Base-by-base conservation (phyloP, 371 early-diverging fungal genomes). In the Polyrhizophydium stewartii region DNA sequence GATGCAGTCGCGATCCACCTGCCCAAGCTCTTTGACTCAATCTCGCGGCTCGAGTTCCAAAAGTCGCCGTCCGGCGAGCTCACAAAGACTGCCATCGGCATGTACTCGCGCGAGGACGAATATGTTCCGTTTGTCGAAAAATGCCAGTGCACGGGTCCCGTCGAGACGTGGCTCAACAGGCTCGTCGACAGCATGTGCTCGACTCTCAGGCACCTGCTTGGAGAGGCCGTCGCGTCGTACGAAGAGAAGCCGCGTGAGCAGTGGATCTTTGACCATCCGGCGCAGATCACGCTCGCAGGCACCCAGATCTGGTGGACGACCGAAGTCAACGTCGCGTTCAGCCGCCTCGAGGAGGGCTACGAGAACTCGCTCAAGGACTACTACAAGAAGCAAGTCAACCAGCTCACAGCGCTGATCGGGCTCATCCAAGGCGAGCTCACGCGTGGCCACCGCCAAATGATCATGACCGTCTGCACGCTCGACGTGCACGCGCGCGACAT, bases 161-260 rank as follows among this genome's bases (percentile, higher is more conserved):
- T 85, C 16, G 85, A 85, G 67, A 78, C 77, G 19, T 85, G 85
- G 85, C 69, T 85, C 35, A 84, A 84, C 62, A 68, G 81, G 12
- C 63, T 85, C 1, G 79, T 79, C 27, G 77, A 77, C 56, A 61
- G 60, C 22, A 85, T 85, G 85, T 47, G 83, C 43, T 66, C 55
- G 51, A 81, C 84, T 12, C 66, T 85, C 35, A 60, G 73, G 50
- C 68, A 74, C 3, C 49, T 75, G 45, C 68, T 85, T 6, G 76
- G 77, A 1, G 85, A 85, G 41, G 80, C 83, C 21, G 84, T 85
- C 10, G 62, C 78, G 1, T 55, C 74, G 0, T 85, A 85, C 62
- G 84, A 85, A 73, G 85, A 85, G 62, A 85, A 84, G 72, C 85
- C 85, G 1, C 70, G 85, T 58, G 85, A 85, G 63, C 84, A 85